These are phyloP conservation scores for Schizosaccharomyces osmophilus DNA, from an alignment of 805 yeast species.

Conservation along the genomic window DNA sequence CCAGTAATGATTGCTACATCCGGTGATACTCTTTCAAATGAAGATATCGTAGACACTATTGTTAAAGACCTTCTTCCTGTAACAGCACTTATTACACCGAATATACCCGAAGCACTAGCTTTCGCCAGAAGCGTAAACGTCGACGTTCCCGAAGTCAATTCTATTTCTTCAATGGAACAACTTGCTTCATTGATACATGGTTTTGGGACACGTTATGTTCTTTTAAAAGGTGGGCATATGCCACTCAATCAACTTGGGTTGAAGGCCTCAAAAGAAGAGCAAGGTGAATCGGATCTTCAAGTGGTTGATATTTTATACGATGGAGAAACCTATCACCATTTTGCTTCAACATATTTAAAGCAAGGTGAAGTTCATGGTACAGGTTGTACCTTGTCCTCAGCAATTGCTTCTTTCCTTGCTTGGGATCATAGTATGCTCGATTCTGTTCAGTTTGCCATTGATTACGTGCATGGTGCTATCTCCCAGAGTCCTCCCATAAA, in stretches of 20 bases:
- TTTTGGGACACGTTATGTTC: conserved; percentile 25
- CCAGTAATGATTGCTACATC: conserved; percentile 72
- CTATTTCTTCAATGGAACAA: conserved; percentile 19
- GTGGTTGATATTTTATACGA: conserved; percentile 32
- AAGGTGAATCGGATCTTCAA: conserved; percentile 6
- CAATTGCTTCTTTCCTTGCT: conserved; percentile 57
- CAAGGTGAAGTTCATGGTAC: conserved; percentile 61
- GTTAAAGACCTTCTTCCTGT: conserved; percentile 23
- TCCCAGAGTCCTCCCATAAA: conserved; percentile 22
- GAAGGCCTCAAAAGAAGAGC: conserved; percentile 3
- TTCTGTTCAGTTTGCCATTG: conserved; percentile 33
- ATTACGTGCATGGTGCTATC: conserved; percentile 45
- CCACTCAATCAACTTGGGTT: conserved; percentile 8
- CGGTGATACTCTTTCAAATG: conserved; percentile 34
- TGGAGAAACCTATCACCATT: conserved; percentile 18
- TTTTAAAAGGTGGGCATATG: conserved; percentile 70
- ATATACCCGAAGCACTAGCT: conserved; percentile 36
- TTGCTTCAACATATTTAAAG: conserved; percentile 21
- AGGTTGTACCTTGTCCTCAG: conserved; percentile 52
- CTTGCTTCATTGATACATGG: conserved; percentile 20
- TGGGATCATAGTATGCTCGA: conserved; percentile 21
- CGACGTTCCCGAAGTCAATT: conserved; percentile 9
- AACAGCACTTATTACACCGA: conserved; percentile 52
- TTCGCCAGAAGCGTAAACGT: conserved; percentile 12
- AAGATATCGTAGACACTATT: conserved; percentile 21